phyloP scores from a whole-genome alignment of 345 rosid genomes.

The Brassica incana region DNA sequence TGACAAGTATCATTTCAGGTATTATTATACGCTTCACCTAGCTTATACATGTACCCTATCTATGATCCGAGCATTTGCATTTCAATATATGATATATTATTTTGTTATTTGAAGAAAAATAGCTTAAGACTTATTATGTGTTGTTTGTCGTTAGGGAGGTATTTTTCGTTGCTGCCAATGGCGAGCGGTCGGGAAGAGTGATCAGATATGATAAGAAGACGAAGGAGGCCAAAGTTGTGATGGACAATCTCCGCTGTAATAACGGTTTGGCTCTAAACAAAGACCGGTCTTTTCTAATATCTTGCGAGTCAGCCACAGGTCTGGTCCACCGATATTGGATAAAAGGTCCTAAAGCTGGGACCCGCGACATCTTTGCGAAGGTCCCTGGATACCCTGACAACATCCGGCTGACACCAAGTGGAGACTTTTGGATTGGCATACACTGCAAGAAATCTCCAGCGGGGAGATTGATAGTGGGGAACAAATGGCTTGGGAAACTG shows the following conservation, averaged over 20 bases:
- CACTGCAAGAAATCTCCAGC: not conserved
- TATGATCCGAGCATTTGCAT: not conserved
- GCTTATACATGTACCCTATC: not conserved
- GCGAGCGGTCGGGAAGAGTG: not conserved
- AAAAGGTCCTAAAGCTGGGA: not conserved
- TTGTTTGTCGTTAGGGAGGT: not conserved
- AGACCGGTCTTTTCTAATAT: not conserved
- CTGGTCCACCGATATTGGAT: not conserved
- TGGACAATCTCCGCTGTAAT: not conserved
- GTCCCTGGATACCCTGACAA: not conserved
- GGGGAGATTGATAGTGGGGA: not conserved
- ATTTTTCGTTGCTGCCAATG: not conserved
- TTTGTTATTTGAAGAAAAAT: not conserved
- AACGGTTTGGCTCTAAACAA: not conserved
- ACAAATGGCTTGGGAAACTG: not conserved
- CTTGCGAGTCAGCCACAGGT: not conserved
- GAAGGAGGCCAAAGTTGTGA: not conserved
- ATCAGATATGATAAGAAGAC: not conserved
- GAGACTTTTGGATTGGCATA: not conserved
- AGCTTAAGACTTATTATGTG: not conserved
- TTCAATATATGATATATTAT: not conserved
- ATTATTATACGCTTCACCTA: not conserved
- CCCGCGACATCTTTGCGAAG: not conserved
- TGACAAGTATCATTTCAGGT: not conserved
- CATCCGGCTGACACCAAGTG: not conserved